A percentile compares a stretch with the other conserved stretches of the same genome.
Evolutionary conservation across 2,329 filamentous ascomycete genomes (phyloP).

Genomic region (Fusarium vanettenii): DNA sequence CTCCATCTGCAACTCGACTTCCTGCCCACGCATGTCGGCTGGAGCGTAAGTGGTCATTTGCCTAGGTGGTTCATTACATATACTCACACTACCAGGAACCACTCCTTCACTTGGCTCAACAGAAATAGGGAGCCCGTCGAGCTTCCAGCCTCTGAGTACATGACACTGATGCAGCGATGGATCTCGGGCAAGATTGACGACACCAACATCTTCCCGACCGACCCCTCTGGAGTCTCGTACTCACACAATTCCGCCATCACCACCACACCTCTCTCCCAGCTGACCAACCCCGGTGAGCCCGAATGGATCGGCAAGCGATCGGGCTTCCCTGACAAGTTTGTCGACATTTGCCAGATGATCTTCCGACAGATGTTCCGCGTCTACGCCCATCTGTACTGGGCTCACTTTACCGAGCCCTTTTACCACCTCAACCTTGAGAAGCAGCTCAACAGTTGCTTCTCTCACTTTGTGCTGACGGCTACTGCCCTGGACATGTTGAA

Average conservation of each 20-base stretch:
- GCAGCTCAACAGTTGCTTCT: slow-evolving; percentile 88
- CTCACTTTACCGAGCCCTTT: slow-evolving; percentile 87
- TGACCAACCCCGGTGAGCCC: slow-evolving; percentile 69
- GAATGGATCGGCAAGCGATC: slow-evolving; percentile 92
- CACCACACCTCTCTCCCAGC: slow-evolving; percentile 69
- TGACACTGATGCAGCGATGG: slow-evolving; percentile 96
- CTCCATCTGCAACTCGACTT: slow-evolving; percentile 85
- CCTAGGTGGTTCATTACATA: background rate
- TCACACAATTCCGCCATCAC: slow-evolving; percentile 70
- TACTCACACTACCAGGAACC: slow-evolving; percentile 66
- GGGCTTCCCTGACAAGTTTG: slow-evolving; percentile 91
- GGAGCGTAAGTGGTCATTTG: slow-evolving; percentile 75
- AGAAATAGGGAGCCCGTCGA: slow-evolving; percentile 88
- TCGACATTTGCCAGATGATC: slow-evolving; percentile 90
- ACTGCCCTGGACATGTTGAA: slow-evolving; percentile 86
- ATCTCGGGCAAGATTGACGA: slow-evolving; percentile 97
- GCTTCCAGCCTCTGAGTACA: slow-evolving; percentile 92
- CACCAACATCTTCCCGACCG: slow-evolving; percentile 88
- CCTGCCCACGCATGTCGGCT: slow-evolving; percentile 94
- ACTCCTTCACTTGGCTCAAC: slow-evolving; percentile 97
- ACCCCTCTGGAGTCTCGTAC: slow-evolving; percentile 76
- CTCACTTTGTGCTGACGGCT: slow-evolving; percentile 84
- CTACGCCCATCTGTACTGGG: slow-evolving; percentile 97
- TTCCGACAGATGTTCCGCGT: slow-evolving; percentile 99
- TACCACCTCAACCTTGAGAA: slow-evolving; percentile 85